These are phyloP conservation scores for Plasmodium falciparum DNA, from an alignment of 169 alveolate species.

Conservation along the genomic window DNA sequence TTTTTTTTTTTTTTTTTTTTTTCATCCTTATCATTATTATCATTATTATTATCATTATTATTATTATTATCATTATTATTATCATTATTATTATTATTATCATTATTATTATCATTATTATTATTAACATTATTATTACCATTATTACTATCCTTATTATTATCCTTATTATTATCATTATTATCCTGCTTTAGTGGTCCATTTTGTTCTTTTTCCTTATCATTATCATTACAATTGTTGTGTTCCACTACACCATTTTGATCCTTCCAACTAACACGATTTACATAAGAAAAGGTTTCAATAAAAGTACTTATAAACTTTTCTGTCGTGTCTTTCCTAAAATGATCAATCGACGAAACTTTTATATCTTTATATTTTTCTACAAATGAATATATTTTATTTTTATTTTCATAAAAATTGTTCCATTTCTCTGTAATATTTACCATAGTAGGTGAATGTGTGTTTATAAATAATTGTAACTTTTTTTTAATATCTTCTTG, in stretches of 20 bases:
- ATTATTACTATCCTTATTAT: background rate
- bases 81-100: background rate
- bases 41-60: background rate
- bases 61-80: background rate
- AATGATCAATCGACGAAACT: slow-evolving; percentile 25
- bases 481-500: slow-evolving; percentile 54
- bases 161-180: background rate
- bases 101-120: background rate
- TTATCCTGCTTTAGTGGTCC: background rate
- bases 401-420: slow-evolving; percentile 47
- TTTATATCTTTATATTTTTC: slow-evolving; percentile 33
- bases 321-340: slow-evolving; percentile 41
- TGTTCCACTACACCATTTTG: background rate
- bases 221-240: background rate
- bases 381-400: slow-evolving; percentile 39
- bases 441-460: slow-evolving; percentile 73
- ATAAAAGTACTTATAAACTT: slow-evolving; percentile 43
- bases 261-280: background rate
- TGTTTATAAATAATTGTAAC: slow-evolving; percentile 49
- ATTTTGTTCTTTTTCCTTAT: slow-evolving; percentile 1
- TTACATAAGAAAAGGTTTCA: slow-evolving; percentile 20
- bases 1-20: background rate
- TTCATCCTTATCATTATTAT: slow-evolving; percentile 7
- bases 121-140: background rate
- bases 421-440: slow-evolving; percentile 57